Evolutionary conservation across 2,329 filamentous ascomycete species (phyloP).

Genomic region (Stromatinia cepivora): DNA sequence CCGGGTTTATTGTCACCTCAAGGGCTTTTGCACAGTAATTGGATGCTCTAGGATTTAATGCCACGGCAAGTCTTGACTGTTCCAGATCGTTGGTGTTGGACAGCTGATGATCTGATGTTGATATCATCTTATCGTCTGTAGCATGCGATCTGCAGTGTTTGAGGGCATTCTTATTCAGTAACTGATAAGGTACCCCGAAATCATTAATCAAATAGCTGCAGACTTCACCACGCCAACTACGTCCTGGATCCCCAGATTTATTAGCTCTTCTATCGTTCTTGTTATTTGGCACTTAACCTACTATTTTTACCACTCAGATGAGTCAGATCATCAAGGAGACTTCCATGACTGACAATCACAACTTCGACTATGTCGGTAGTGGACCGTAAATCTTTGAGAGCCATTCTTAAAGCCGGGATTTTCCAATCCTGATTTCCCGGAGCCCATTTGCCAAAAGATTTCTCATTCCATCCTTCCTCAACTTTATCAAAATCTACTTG

Average conservation of each 20-base stretch:
- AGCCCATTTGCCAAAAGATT: neutral
- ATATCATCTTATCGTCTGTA: neutral
- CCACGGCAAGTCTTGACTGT: neutral
- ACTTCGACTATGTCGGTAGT: neutral
- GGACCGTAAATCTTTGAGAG: neutral
- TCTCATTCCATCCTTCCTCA: neutral
- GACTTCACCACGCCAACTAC: neutral
- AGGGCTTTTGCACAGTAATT: neutral
- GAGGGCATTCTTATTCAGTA: neutral
- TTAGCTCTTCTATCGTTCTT: neutral
- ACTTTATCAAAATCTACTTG: neutral
- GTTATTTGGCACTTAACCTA: neutral
- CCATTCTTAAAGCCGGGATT: neutral
- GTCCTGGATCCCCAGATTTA: neutral
- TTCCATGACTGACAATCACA: slow-evolving; percentile 6
- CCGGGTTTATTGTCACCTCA: neutral
- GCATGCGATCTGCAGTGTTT: neutral
- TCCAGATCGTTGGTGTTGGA: neutral
- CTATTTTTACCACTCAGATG: neutral
- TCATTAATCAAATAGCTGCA: neutral
- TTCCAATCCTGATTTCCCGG: neutral
- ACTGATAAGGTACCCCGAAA: neutral
- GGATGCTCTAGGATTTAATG: neutral
- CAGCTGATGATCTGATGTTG: neutral
- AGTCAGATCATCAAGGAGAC: neutral